Evolutionary conservation across 106 monocot species (phyloP).

Genomic region (Alisma plantagoaquatica): DNA sequence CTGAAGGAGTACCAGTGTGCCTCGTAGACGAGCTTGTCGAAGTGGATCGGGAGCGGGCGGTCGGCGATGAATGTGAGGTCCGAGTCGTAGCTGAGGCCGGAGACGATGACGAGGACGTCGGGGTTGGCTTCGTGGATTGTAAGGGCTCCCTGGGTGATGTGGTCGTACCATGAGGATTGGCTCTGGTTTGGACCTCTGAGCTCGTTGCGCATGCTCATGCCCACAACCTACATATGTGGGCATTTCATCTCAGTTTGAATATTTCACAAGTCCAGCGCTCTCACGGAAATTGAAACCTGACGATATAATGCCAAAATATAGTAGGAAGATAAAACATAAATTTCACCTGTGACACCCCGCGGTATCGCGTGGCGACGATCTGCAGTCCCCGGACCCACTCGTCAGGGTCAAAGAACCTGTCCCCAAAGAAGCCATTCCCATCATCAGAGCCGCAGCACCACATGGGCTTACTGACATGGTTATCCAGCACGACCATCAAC

Average conservation of each 20-base stretch:
- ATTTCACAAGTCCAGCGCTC: too few relatives aligned
- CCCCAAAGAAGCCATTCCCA: slow-evolving; percentile 45
- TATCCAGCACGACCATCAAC: slow-evolving; percentile 40
- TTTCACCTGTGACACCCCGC: too few relatives aligned
- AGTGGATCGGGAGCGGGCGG: slow-evolving; percentile 3
- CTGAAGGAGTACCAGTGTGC: slow-evolving; percentile 46
- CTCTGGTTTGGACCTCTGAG: slow-evolving; percentile 28
- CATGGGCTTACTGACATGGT: slow-evolving; percentile 30
- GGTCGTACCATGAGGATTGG: slow-evolving; percentile 15
- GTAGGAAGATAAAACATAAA: too few relatives aligned
- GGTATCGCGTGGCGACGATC: slow-evolving; percentile 18
- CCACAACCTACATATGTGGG: slow-evolving; percentile 21
- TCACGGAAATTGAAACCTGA: too few relatives aligned
- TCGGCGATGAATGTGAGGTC: slow-evolving; percentile 31
- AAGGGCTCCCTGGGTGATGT: slow-evolving; percentile 21
- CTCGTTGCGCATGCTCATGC: slow-evolving; percentile 54
- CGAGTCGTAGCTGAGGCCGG: slow-evolving; percentile 40
- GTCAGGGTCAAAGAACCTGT: slow-evolving; percentile 22
- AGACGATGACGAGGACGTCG: slow-evolving; percentile 30
- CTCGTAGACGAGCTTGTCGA: slow-evolving; percentile 36
- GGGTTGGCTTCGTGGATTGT: slow-evolving; percentile 45
- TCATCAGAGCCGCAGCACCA: slow-evolving; percentile 35
- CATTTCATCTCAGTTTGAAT: too few relatives aligned
- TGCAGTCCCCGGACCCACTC: slow-evolving; percentile 26
- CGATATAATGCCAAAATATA: too few relatives aligned